Evolutionary conservation across 2,329 filamentous ascomycete genomes (phyloP).

Genomic region (Cladosporium sp.): DNA sequence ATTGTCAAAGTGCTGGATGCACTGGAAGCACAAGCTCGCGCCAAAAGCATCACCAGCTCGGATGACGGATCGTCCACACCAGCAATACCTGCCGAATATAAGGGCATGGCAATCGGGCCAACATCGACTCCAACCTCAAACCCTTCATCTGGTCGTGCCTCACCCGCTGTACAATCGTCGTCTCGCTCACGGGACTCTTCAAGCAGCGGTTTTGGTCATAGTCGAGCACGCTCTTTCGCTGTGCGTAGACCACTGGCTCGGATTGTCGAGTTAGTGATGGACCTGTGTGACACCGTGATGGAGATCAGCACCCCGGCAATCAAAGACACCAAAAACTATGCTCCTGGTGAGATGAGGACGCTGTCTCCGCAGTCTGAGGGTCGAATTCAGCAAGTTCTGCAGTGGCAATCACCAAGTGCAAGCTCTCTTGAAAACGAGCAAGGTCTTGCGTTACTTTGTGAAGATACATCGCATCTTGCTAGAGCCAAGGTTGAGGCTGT

Average conservation of each 20-base stretch:
- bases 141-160: constrained; percentile 62
- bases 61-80: constrained; percentile 40
- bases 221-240: constrained; percentile 81
- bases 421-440: constrained; percentile 92
- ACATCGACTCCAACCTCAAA: constrained; percentile 61
- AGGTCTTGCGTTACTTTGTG: constrained; percentile 78
- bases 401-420: constrained; percentile 92
- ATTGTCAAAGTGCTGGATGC: constrained; percentile 95
- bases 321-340: constrained; percentile 70
- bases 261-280: constrained; percentile 90
- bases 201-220: constrained; percentile 65
- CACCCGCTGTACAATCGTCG: constrained; percentile 57
- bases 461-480: constrained; percentile 80
- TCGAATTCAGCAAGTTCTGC: constrained; percentile 85
- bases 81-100: constrained; percentile 64
- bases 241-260: constrained; percentile 82
- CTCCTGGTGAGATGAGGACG: constrained; percentile 73
- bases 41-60: constrained; percentile 49
- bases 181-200: constrained; percentile 65
- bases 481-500: constrained; percentile 90
- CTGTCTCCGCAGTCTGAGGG: constrained; percentile 96
- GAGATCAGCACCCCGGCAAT: constrained; percentile 93
- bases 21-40: constrained; percentile 71
- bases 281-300: constrained; percentile 90
- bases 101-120: constrained; percentile 77